Percentiles rank a stretch among this genome's conserved stretches.
phyloP scores from a whole-genome alignment of 2,329 filamentous ascomycete species.

The Alternaria burnsii region DNA sequence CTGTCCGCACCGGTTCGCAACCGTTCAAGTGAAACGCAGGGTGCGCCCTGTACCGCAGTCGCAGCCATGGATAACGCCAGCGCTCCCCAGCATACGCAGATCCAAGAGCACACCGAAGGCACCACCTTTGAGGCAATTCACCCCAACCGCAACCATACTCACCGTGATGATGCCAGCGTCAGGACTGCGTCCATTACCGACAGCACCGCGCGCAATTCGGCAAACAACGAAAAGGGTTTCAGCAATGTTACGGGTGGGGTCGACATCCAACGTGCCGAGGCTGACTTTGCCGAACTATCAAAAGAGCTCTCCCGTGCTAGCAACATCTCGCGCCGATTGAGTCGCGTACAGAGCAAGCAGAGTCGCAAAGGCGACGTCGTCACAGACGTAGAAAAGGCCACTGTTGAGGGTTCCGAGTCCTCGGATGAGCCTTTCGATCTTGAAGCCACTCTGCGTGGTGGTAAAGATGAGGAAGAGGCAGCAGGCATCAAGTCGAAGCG shows the following conservation, averaged over 20 bases:
- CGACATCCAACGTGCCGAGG: constrained; percentile 72
- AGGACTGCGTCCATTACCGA: constrained; percentile 35
- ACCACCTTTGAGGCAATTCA: constrained; percentile 44
- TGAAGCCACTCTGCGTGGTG: constrained; percentile 75
- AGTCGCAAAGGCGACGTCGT: constrained; percentile 48
- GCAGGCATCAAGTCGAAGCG: constrained; percentile 84
- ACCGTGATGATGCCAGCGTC: constrained; percentile 28
- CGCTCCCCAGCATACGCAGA: constrained; percentile 26
- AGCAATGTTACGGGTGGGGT: constrained; percentile 52
- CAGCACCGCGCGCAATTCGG: constrained; percentile 31
- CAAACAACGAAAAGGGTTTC: constrained; percentile 31
- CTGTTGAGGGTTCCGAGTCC: constrained; percentile 40
- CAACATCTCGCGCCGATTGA: constrained; percentile 49
- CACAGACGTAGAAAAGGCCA: constrained; percentile 68
- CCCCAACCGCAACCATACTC: constrained; percentile 23
- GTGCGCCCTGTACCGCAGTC: constrained; percentile 28
- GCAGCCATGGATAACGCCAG: constrained; percentile 38
- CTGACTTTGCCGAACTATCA: constrained; percentile 73
- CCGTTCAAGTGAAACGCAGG: constrained; percentile 12
- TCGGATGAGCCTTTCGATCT: constrained; percentile 72
- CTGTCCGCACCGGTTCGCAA: not conserved
- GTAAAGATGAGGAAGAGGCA: constrained; percentile 73
- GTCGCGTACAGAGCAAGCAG: constrained; percentile 57
- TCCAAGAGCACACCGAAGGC: constrained; percentile 32
- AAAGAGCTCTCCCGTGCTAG: constrained; percentile 55